Evolutionary conservation across 768 basidiomycete species (phyloP).

Genomic region (Mycena galericulata): DNA sequence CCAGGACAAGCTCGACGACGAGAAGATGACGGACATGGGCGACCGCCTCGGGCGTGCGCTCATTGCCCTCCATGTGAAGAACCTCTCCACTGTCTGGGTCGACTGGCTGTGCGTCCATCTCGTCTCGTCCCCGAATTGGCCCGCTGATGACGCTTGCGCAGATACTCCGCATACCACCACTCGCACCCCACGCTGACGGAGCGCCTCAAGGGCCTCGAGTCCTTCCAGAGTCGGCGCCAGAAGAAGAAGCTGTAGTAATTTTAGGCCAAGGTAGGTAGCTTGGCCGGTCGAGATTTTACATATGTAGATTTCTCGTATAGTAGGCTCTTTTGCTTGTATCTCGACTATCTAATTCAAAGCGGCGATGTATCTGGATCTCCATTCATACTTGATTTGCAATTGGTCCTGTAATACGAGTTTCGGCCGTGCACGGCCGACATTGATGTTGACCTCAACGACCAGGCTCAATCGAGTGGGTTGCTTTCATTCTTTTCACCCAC

Average conservation of each 20-base stretch:
- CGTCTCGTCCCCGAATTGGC: not conserved
- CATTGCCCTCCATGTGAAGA: slow-evolving; percentile 90
- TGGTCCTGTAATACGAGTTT: too few relatives aligned
- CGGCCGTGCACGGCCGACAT: too few relatives aligned
- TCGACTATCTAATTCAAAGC: not conserved
- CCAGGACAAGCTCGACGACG: slow-evolving; percentile 59
- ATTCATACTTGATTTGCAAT: too few relatives aligned
- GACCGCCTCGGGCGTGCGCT: slow-evolving; percentile 86
- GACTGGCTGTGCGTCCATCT: slow-evolving; percentile 81
- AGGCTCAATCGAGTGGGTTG: too few relatives aligned
- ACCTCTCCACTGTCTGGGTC: slow-evolving; percentile 93
- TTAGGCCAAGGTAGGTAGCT: slow-evolving; percentile 5
- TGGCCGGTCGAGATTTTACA: slow-evolving; percentile 10
- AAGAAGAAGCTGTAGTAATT: slow-evolving; percentile 30
- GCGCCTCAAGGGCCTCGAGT: slow-evolving; percentile 84
- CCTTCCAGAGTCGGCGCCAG: slow-evolving; percentile 55
- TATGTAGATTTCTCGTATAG: not conserved
- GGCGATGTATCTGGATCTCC: too few relatives aligned
- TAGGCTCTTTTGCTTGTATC: slow-evolving; percentile 2
- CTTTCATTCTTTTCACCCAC: too few relatives aligned
- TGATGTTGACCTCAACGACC: too few relatives aligned
- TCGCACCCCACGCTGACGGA: slow-evolving; percentile 96
- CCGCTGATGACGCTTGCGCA: slow-evolving; percentile 41
- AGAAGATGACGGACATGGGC: slow-evolving; percentile 86
- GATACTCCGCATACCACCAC: slow-evolving; percentile 96